These are phyloP conservation scores for Bjerkandera adusta DNA, from an alignment of 1,284 basidiomycete species.

Conservation along the genomic window DNA sequence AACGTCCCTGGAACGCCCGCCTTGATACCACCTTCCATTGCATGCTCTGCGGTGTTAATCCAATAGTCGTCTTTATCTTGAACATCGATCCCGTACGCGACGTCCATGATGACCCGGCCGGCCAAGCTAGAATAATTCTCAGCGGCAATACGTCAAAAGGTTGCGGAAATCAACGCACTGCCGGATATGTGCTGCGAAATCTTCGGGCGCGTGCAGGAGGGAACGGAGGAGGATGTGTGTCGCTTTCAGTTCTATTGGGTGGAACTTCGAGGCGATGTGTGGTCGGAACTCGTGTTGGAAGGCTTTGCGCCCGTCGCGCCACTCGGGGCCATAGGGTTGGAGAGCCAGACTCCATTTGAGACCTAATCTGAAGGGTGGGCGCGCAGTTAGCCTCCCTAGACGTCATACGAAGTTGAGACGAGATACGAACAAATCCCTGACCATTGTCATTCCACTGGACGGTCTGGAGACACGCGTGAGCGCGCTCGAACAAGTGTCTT, in stretches of 20 bases:
- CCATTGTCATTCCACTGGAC: not conserved
- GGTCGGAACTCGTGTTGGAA: constrained; percentile 29
- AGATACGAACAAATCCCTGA: not conserved
- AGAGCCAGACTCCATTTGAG: constrained; percentile 35
- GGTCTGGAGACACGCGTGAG: not conserved
- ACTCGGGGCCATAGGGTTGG: constrained; percentile 37
- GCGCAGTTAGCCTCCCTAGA: not conserved
- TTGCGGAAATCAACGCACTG: constrained; percentile 20
- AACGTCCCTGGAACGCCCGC: constrained; percentile 17
- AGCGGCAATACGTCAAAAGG: too few species aligned
- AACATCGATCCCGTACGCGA: constrained; percentile 26
- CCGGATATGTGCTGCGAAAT: constrained; percentile 23
- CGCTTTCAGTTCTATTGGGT: constrained; percentile 20
- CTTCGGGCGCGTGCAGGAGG: constrained; percentile 26
- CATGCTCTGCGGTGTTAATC: constrained; percentile 21
- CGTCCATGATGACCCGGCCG: constrained; percentile 21
- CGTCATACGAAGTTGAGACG: not conserved
- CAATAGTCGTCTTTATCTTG: constrained; percentile 20
- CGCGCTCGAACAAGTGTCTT: not conserved
- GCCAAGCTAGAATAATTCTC: constrained; percentile 17
- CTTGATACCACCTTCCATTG: constrained; percentile 15
- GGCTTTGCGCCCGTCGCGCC: constrained; percentile 37
- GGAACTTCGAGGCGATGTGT: constrained; percentile 14
- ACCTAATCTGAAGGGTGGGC: constrained; percentile 35
- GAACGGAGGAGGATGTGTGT: constrained; percentile 31